Percentiles rank a stretch among this genome's conserved stretches.
Evolutionary conservation across 805 yeast genomes (phyloP).

Genomic region (Teunomyces tritomae): DNA sequence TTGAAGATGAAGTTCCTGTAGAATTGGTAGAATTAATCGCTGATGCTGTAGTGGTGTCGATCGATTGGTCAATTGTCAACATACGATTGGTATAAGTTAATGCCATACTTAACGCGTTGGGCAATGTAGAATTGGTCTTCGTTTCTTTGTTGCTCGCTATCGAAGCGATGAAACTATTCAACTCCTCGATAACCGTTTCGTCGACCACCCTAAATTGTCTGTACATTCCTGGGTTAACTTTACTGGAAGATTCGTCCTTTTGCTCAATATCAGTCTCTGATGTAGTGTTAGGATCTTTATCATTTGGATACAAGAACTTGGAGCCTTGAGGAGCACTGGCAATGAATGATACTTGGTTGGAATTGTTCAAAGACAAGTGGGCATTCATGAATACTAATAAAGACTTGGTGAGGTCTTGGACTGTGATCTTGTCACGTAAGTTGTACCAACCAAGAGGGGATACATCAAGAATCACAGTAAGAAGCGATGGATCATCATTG

Average conservation of each 20-base stretch:
- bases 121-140: conserved; percentile 31
- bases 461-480: conserved; percentile 75
- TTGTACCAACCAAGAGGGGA: conserved; percentile 68
- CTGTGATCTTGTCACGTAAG: conserved; percentile 43
- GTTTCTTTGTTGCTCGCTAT: background rate
- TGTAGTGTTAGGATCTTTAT: conserved; percentile 3
- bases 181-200: conserved; percentile 61
- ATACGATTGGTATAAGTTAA: conserved; percentile 74
- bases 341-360: conserved; percentile 79
- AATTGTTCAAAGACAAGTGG: conserved; percentile 79
- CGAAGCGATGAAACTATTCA: conserved; percentile 30
- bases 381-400: conserved; percentile 79
- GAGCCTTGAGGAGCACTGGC: conserved; percentile 74
- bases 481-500: conserved; percentile 62
- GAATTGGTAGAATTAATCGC: conserved; percentile 33
- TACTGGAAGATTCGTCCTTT: conserved; percentile 4
- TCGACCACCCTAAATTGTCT: conserved; percentile 81
- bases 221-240: conserved; percentile 66
- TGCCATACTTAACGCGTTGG: conserved; percentile 83
- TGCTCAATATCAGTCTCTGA: conserved; percentile 8
- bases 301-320: conserved; percentile 63
- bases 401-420: conserved; percentile 61
- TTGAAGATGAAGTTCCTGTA: conserved; percentile 12
- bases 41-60: conserved; percentile 42
- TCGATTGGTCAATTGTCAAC: conserved; percentile 48